These are phyloP conservation scores for Dioscorea alata DNA, from an alignment of 106 monocot species.

Conservation along the genomic window DNA sequence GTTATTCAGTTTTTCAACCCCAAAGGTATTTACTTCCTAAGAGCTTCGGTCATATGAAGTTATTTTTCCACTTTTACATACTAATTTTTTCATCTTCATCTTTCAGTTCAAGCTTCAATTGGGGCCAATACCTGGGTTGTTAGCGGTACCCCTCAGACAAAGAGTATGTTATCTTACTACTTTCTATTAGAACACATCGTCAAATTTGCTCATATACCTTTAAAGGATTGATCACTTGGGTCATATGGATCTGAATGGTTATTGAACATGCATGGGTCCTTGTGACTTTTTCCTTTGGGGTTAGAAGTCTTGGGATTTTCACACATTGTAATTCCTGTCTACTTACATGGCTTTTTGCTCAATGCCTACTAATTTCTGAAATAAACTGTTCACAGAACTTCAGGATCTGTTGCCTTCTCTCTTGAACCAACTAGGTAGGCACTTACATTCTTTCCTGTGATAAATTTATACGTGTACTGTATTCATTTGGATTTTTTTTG, in stretches of 20 bases:
- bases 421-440: constrained; percentile 6
- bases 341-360: background rate
- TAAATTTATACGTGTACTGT: background rate
- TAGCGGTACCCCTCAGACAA: constrained; percentile 13
- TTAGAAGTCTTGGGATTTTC: too few relatives aligned
- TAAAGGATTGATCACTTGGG: too few relatives aligned
- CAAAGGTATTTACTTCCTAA: constrained; percentile 2
- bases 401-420: constrained; percentile 8
- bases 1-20: constrained; percentile 15
- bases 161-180: constrained; percentile 1
- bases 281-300: too few relatives aligned
- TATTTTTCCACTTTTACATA: background rate
- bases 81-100: background rate
- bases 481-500: background rate
- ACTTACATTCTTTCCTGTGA: background rate
- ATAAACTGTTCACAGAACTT: background rate
- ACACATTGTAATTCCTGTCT: background rate
- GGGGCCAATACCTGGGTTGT: constrained; percentile 19
- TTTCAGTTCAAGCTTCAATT: constrained; percentile 19
- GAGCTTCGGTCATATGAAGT: too few relatives aligned
- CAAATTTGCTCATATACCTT: background rate
- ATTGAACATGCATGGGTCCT: too few relatives aligned
- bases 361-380: background rate
- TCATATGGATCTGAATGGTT: too few relatives aligned
- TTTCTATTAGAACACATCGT: too few relatives aligned